Percentiles rank a stretch among this genome's conserved stretches.
Conservation (phyloP, 2,329 filamentous ascomycete species). For the Nemania abortiva region DNA sequence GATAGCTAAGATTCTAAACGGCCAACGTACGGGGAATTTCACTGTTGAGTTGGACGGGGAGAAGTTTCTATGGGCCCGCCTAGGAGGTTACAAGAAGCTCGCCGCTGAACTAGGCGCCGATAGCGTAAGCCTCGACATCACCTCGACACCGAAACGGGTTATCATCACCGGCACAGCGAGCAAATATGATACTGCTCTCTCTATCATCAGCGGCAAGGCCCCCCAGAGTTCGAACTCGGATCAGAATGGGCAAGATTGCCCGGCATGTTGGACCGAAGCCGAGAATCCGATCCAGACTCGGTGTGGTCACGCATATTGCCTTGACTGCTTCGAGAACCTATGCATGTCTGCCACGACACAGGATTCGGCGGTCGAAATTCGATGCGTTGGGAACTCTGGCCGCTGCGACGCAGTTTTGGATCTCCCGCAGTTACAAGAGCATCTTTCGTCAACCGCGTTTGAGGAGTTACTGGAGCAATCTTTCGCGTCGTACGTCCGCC, state of each 20-base stretch:
- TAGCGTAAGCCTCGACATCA: constrained; percentile 51
- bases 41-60: constrained; percentile 48
- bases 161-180: constrained; percentile 47
- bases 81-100: constrained; percentile 51
- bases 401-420: constrained; percentile 46
- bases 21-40: constrained; percentile 20
- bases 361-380: constrained; percentile 38
- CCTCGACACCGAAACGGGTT: constrained; percentile 51
- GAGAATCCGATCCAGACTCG: constrained; percentile 53
- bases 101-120: constrained; percentile 44
- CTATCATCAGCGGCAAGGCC: constrained; percentile 29
- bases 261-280: constrained; percentile 54
- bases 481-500: constrained; percentile 53
- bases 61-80: constrained; percentile 50
- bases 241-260: constrained; percentile 42
- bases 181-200: constrained; percentile 40
- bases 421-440: constrained; percentile 47
- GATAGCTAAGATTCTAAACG: constrained; percentile 37
- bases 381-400: constrained; percentile 46
- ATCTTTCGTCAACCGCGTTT: constrained; percentile 40
- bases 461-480: constrained; percentile 43
- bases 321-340: constrained; percentile 55
- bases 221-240: neutral
- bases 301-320: constrained; percentile 59
- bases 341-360: constrained; percentile 43